Evolutionary conservation across 768 basidiomycete species (phyloP).

Genomic region (Dioszegia crocea): DNA sequence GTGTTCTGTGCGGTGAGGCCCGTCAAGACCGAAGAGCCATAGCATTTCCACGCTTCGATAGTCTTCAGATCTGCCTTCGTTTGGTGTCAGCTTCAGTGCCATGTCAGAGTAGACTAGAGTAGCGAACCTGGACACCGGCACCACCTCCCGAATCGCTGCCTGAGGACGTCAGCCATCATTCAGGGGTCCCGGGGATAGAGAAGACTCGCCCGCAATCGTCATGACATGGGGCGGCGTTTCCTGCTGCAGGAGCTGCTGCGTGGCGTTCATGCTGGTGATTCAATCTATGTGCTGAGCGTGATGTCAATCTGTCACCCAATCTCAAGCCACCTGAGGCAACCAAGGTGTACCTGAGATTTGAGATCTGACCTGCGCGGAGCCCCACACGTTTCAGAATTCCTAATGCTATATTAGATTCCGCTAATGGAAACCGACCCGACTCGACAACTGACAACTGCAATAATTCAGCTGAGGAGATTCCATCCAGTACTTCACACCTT

Average conservation of each 20-base stretch:
- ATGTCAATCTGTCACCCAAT: too few species aligned
- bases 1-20: constrained; percentile 90
- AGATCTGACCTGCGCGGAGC: neutral
- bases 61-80: constrained; percentile 87
- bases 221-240: constrained; percentile 29
- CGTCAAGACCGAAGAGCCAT: constrained; percentile 75
- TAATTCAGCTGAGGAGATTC: too few species aligned
- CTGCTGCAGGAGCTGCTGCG: too few species aligned
- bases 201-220: constrained; percentile 43
- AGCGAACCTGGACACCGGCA: constrained; percentile 76
- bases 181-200: neutral
- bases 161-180: constrained; percentile 1
- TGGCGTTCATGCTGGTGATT: too few species aligned
- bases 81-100: neutral
- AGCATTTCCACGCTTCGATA: constrained; percentile 71
- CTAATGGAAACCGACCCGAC: neutral
- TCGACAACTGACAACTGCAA: neutral
- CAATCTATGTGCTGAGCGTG: too few species aligned
- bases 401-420: neutral
- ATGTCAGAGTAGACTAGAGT: neutral
- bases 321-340: too few species aligned
- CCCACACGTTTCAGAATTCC: neutral
- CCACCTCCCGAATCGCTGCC: constrained; percentile 78
- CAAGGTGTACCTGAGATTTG: too few species aligned
- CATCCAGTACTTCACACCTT: too few species aligned